These are phyloP conservation scores for Colletotrichum tropicicola DNA, from an alignment of 2,329 filamentous ascomycete genomes.

Conservation along the genomic window DNA sequence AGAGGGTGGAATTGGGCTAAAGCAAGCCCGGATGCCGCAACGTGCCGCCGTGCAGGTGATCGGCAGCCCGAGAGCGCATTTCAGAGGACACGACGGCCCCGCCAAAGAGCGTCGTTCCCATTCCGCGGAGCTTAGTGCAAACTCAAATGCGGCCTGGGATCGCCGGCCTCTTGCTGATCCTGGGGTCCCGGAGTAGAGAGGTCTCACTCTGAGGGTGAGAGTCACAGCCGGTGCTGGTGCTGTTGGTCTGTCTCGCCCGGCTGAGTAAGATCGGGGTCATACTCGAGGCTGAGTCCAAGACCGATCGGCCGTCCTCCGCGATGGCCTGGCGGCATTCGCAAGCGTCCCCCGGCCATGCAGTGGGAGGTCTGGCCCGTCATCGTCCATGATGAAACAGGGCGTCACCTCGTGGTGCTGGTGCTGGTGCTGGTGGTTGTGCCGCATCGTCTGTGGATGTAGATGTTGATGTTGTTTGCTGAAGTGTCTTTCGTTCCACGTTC, in stretches of 20 bases:
- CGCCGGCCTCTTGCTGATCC: not conserved
- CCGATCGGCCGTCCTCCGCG: not conserved
- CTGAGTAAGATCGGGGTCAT: conserved; percentile 7
- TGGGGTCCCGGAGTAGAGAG: not conserved
- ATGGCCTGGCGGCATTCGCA: not conserved
- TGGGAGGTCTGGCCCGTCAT: not conserved
- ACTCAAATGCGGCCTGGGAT: conserved; percentile 3
- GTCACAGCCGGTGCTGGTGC: not conserved
- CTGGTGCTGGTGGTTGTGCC: not conserved
- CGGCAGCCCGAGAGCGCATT: not conserved
- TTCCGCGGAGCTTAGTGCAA: conserved; percentile 7
- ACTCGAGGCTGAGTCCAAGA: not conserved
- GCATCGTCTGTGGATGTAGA: not conserved
- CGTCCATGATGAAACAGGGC: not conserved
- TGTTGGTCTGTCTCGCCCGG: not conserved
- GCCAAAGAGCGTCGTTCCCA: not conserved
- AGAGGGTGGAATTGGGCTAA: not conserved
- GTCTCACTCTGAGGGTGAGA: not conserved
- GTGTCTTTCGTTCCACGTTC: not conserved
- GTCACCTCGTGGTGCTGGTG: not conserved
- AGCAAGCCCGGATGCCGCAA: too few species aligned
- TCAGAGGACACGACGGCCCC: not conserved
- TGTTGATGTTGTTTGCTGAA: not conserved
- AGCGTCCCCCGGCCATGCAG: not conserved
- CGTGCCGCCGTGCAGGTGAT: not conserved